Evolutionary conservation across 805 yeast genomes (phyloP), one percentile per base, ranked within the genome.

Genomic region (Sugiyamaella floridensis): DNA sequence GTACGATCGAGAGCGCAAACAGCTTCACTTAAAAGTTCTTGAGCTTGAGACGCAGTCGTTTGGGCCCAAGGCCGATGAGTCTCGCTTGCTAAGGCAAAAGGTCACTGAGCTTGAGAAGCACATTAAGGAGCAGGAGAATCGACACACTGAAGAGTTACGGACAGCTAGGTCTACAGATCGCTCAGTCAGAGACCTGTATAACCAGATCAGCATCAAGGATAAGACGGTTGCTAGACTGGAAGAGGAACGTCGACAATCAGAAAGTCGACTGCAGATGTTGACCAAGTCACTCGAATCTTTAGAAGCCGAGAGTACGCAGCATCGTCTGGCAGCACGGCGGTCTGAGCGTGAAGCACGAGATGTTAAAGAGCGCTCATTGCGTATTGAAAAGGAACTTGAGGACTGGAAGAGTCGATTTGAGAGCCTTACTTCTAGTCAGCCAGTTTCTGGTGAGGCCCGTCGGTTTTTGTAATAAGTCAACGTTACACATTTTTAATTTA

Each of bases 201-300:
- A 49, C 15, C 65, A 64, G 49, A 43, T 64, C 18, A 56, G 43
- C 11, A 67, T 60, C 40, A 66, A 65, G 51, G 67, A 64, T 34
- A 58, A 63, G 54, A 54, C 47, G 9, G 55, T 61, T 4, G 57
- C 56, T 7, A 59, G 68, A 29, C 59, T 64, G 37, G 75, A 77
- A 56, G 81, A 79, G 51, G 87, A 81, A 55, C 74, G 77, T 55
- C 72, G 74, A 55, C 73, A 74, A 51, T 70, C 72, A 53, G 84
- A 80, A 55, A 73, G 72, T 51, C 73, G 75, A 49, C 71, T 79
- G 28, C 62, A 60, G 32, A 73, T 63, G 64, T 71, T 71, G 70
- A 74, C 61, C 58, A 69, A 57, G 32, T 67, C 62, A 15, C 53
- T 73, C 26, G 67, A 63, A 26, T 47, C 58, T 15, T 55, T 72